Base-by-base conservation (phyloP, 1,284 basidiomycete genomes). In the Moesziomyces aphidis region DNA sequence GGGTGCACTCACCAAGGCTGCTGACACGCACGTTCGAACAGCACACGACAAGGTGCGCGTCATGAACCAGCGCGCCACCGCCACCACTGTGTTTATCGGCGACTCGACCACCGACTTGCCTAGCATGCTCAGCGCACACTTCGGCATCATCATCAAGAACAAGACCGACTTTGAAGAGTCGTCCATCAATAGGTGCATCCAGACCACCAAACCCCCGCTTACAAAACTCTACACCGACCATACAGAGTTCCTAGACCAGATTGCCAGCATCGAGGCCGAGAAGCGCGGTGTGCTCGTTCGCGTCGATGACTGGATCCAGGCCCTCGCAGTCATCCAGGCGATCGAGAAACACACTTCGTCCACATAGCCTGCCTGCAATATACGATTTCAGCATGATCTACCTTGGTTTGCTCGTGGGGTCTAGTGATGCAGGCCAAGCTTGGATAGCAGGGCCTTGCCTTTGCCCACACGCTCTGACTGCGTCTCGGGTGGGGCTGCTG, bases 21-120 rank as follows among this genome's bases (percentile, higher is more conserved):
- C 52, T 1, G 45, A 44, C 44, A 39, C 17, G 19, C 47, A 55
- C 3, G 77, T 84, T 11, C 46, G 81, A 0, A 82, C 76, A 0
- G 80, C 64, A 0, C 23, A 57, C 5, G 65, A 84, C 70, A 84
- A 84, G 49, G 49, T 73, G 3, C 21, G 58, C 3, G 50, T 74
- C 15, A 53, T 77, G 50, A 23, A 66, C 5, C 6, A 44, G 5
- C 34, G 76, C 15, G n/a, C 28, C 7, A 19, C 19, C 28, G 13
- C 42, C 19, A 13, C 48, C 43, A 73, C 39, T 13, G 59, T 84
- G 19, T 84, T 81, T 50, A 62, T 82, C 0, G 83, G 83, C 19
- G 83, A 84, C 50, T 77, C 77, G 24, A 60, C 61, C 22, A 83
- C 82, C 6, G 83, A 84, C 51, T 69, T 82, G 4, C 73, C 74